Base-by-base conservation (phyloP, 257 asterid genomes). In the Dorcoceras hygrometricum region DNA sequence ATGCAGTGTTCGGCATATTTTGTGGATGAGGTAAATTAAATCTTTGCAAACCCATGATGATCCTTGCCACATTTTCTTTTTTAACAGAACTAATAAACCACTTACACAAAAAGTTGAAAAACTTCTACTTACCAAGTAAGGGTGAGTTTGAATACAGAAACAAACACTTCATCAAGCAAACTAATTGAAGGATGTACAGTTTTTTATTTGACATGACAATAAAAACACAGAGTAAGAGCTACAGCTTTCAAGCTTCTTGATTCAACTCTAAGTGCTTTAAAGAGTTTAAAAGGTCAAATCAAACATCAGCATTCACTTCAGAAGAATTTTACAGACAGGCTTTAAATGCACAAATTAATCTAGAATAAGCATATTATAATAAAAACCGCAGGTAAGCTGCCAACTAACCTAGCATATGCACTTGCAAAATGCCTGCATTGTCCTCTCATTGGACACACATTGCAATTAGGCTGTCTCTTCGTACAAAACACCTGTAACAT, bases 351-450 rank as follows among this genome's bases (percentile, higher is more conserved):
- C 54, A 53, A 4, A 11, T 46, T 27, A 19, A 12, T 55, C 23
- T 61, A 53, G 29, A 57, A 67, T 36, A 63, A 23, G 7, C 22
- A 8, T 74, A 46, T 19, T 36, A 51, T 39, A 10, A 53, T 34
- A 14, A 53, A 26, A 10, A 16, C 55, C 20, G 51, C 16, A 23
- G 56, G 26, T 23, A 36, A 61, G 26, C 28, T 51, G 58, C 59
- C 19, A n/a, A 56, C 76, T 53, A 58, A 90, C 96, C 91, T 84
- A 63, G 84, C 87, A 70, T 18, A 55, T 57, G 72, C 80, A 62
- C 96, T 87, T 20, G 90, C 89, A 75, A 58, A 87, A 66, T 90
- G 86, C 28, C 54, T 71, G 77, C 95, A 90, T 5, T 74, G 73
- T 5, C 32, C 77, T 65, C 57, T 84, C 85, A 81, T 53, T 14